Evolutionary conservation across 2,329 filamentous ascomycete genomes (phyloP).

Genomic region (Herpotrichia juniperi): DNA sequence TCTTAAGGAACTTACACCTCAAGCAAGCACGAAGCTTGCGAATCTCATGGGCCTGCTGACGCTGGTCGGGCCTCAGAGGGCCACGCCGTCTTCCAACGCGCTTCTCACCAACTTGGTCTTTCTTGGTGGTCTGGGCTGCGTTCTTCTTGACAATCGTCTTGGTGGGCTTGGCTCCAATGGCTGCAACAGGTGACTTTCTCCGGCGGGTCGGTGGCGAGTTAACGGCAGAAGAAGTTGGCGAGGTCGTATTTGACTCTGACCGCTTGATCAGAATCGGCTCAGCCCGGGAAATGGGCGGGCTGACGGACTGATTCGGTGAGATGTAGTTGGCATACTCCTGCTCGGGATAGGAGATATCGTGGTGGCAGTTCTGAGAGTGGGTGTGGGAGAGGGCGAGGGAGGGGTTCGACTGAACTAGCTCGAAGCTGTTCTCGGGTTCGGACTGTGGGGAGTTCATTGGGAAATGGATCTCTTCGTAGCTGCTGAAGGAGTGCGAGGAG

Average conservation of each 20-base stretch:
- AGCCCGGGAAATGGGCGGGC: slow-evolving; percentile 70
- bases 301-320: slow-evolving; percentile 59
- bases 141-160: slow-evolving; percentile 84
- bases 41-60: slow-evolving; percentile 96
- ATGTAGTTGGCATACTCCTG: slow-evolving; percentile 47
- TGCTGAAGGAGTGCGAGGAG: slow-evolving; percentile 73
- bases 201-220: slow-evolving; percentile 69
- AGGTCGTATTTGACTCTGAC: slow-evolving; percentile 62
- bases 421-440: slow-evolving; percentile 55
- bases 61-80: slow-evolving; percentile 88
- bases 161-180: slow-evolving; percentile 75
- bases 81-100: slow-evolving; percentile 90
- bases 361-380: slow-evolving; percentile 35
- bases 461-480: slow-evolving; percentile 76
- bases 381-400: slow-evolving; percentile 20
- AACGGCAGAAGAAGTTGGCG: slow-evolving; percentile 61
- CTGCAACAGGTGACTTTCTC: slow-evolving; percentile 72
- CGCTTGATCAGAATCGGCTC: slow-evolving; percentile 74
- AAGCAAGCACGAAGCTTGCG: slow-evolving; percentile 92
- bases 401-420: slow-evolving; percentile 24
- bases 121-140: slow-evolving; percentile 71
- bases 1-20: slow-evolving; percentile 98
- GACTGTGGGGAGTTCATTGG: slow-evolving; percentile 83
- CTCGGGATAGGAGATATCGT: slow-evolving; percentile 33
- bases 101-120: slow-evolving; percentile 80